phyloP scores from a whole-genome alignment of 805 yeast genomes.

The Yarrowia sp. region DNA sequence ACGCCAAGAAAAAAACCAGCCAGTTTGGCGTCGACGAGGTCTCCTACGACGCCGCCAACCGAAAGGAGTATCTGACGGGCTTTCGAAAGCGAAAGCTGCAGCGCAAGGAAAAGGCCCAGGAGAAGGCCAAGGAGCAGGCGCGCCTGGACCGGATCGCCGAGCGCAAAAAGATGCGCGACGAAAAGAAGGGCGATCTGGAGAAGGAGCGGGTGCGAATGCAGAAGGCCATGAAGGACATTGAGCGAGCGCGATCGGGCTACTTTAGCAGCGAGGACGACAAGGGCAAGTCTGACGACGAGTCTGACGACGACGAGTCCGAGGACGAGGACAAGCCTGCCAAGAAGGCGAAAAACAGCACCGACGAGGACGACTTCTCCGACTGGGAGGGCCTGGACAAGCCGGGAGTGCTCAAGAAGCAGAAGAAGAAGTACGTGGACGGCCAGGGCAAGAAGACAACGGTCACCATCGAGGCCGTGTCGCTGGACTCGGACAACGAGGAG shows the following conservation, averaged over 20 bases:
- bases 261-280: conserved; percentile 34
- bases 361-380: conserved; percentile 44
- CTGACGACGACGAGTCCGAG: conserved; percentile 26
- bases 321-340: not conserved
- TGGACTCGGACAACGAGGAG: conserved; percentile 48
- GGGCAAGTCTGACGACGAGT: conserved; percentile 33
- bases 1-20: conserved; percentile 64
- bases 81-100: conserved; percentile 91
- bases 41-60: conserved; percentile 72
- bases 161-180: conserved; percentile 67
- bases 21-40: conserved; percentile 73
- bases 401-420: conserved; percentile 46
- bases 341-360: not conserved
- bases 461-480: conserved; percentile 54
- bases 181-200: conserved; percentile 62
- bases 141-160: conserved; percentile 71
- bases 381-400: conserved; percentile 46
- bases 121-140: conserved; percentile 71
- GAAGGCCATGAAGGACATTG: conserved; percentile 44
- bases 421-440: conserved; percentile 44
- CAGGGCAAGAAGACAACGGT: conserved; percentile 47
- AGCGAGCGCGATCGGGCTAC: conserved; percentile 29
- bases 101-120: conserved; percentile 83
- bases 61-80: conserved; percentile 85
- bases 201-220: conserved; percentile 61